Evolutionary conservation across 2,329 filamentous ascomycete species (phyloP), one percentile per base, ranked within the genome.

Genomic region (Aspergillus vadensis): DNA sequence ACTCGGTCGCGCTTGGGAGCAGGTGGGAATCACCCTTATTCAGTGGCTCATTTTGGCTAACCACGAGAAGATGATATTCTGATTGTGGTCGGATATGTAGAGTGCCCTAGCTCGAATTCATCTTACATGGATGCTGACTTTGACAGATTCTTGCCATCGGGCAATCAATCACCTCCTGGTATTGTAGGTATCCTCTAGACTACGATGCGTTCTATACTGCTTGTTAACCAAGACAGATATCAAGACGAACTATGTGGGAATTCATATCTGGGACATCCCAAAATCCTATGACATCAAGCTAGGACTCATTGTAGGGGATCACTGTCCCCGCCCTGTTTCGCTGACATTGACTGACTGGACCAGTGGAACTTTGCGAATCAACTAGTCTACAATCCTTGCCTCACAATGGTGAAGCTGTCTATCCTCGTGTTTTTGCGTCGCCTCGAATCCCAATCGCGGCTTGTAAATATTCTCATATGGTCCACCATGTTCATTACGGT

Each of bases 391-490:
- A 73, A 71, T 44, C 68, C 72, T 9, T 64, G 66, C 17, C 61
- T 74, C 30, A 67, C 72, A 3, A 52, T 73, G 23, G 62, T 74
- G 14, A 75, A 74, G 55, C 14, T 70, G 2, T 74, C 71, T 0
- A 69, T 74, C 10, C 59, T 74, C 12, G 12, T 71, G 5, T 74
- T 74, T 55, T 63, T 74, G 21, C 70, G 64, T 8, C 70, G 72
- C 30, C 63, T 74, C 1, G 67, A 72, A 10, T 68, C 63, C n/a
- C 69, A 49, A n/a, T 72, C 66, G 3, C 62, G 54, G 14, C 15
- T 62, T 38, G 64, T 70, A 23, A 65, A 65, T 10, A 58, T 48
- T 51, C 59, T 70, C 3, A 67, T 70, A 32, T 71, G 67, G 63
- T 50, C 38, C 25, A 63, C 67, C 15, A 54, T 70, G 15, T 57